Evolutionary conservation across 2,329 filamentous ascomycete genomes (phyloP).

Genomic region (Hypoxylon sp.): DNA sequence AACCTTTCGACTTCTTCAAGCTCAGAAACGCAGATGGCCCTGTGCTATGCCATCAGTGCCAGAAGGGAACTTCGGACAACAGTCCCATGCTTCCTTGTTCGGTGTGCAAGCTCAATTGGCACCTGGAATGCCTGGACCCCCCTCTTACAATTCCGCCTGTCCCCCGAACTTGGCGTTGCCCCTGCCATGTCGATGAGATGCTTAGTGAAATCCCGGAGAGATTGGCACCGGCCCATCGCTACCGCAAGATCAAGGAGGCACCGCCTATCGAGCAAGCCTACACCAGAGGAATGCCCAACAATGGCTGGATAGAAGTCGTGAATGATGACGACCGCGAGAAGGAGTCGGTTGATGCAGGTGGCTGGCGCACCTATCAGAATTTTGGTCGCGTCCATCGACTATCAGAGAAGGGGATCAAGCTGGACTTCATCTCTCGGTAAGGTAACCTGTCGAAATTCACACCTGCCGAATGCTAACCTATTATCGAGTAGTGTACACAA

Average conservation of each 20-base stretch:
- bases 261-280: conserved; percentile 61
- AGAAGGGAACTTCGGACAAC: conserved; percentile 67
- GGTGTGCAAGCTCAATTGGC: conserved; percentile 80
- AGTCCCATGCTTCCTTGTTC: conserved; percentile 88
- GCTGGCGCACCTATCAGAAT: conserved; percentile 65
- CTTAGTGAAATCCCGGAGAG: conserved; percentile 65
- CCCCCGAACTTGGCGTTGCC: conserved; percentile 85
- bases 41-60: conserved; percentile 81
- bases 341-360: conserved; percentile 53
- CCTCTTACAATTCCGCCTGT: conserved; percentile 82
- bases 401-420: conserved; percentile 69
- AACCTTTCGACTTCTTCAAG: conserved; percentile 72
- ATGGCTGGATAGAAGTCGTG: conserved; percentile 75
- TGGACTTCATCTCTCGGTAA: conserved; percentile 76
- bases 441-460: conserved; percentile 39
- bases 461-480: conserved; percentile 27
- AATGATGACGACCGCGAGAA: conserved; percentile 64
- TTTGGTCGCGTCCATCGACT: conserved; percentile 73
- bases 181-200: conserved; percentile 83
- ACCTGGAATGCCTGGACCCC: conserved; percentile 90
- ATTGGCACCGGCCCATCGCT: conserved; percentile 67
- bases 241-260: conserved; percentile 66
- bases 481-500: conserved; percentile 44
- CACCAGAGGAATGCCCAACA: conserved; percentile 73
- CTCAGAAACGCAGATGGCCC: conserved; percentile 75